Base-by-base conservation (phyloP, 306 rosid species). In the barrel medic (Medicago truncatula) region DNA sequence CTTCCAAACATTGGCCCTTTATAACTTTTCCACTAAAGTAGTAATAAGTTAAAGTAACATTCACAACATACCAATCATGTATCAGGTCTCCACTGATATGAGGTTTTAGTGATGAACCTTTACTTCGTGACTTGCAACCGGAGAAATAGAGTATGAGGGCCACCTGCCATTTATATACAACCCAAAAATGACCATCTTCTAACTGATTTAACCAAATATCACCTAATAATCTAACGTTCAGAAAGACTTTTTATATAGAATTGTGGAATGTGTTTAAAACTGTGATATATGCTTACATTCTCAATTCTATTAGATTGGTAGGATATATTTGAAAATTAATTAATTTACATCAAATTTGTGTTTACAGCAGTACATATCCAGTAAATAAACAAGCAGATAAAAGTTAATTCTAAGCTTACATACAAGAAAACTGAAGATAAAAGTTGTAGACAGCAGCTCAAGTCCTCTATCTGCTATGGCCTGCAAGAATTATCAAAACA, bases 371-470 rank as follows among this genome's bases (percentile, higher is more conserved):
- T 66, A 44, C 41, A 72, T 25, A 56, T 61, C 72, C n/a, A 5
- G 2, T 49, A 65, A 52, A 44, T 14, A 20, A 75, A 77, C 60
- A 64, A 16, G 31, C 74, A 71, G 4, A 78, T 50, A 74, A 67
- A 36, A 18, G 36, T 54, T 16, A 66, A 56, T 63, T 46, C 57
- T 41, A 81, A 49, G 73, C 79, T 71, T 80, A 81, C 93, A 66
- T 90, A 95, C 99, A 83, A 90, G 84, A 74, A 86, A 76, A 85
- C 97, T 90, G 81, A 90, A 86, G 83, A 84, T 76, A 74, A 90
- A 88, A 57, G 97, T 96, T 63, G 97, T 81, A 7, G 97, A 90
- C 62, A 92, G 83, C 83, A 96, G 84, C 86, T 90, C 96, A 71
- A 89, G 87, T 69, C 99, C 99, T 86, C 89, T 88, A 40, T 95